Evolutionary conservation across 768 basidiomycete species (phyloP).

Genomic region (Trametes maxima): DNA sequence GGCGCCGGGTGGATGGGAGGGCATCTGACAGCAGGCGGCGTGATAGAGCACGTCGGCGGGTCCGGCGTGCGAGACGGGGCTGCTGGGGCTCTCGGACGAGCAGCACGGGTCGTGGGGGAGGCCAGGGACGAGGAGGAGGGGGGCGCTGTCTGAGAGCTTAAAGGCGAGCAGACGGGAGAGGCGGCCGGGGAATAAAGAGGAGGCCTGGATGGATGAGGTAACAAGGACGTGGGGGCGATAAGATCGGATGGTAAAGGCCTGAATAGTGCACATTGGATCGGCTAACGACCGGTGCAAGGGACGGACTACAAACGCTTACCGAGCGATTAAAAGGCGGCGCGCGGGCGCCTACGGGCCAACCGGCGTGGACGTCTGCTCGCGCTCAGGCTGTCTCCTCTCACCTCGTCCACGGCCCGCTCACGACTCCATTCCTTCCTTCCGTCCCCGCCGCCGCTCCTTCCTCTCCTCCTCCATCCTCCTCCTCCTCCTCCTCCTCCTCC

Average conservation of each 20-base stretch:
- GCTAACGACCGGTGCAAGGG: constrained; percentile 4
- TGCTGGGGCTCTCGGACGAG: background rate
- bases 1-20: background rate
- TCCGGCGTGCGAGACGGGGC: background rate
- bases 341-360: too few relatives aligned
- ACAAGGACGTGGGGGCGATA: background rate
- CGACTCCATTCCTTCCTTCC: constrained; percentile 10
- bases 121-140: too few relatives aligned
- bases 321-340: background rate
- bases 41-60: background rate
- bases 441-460: constrained; percentile 4
- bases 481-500: constrained; percentile 4
- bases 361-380: too few relatives aligned
- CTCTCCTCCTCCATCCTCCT: constrained; percentile 8
- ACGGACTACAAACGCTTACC: background rate
- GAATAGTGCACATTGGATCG: constrained; percentile 9
- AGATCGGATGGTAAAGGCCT: constrained; percentile 1
- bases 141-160: background rate
- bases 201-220: background rate
- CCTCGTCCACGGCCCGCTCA: background rate
- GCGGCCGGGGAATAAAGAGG: constrained; percentile 16
- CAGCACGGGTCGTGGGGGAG: too few relatives aligned
- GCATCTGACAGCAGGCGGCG: background rate
- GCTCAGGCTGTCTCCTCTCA: background rate
- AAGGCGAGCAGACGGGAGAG: background rate